These are phyloP conservation scores for Sherardia arvensis DNA, from an alignment of 257 asterid genomes.

Conservation along the genomic window DNA sequence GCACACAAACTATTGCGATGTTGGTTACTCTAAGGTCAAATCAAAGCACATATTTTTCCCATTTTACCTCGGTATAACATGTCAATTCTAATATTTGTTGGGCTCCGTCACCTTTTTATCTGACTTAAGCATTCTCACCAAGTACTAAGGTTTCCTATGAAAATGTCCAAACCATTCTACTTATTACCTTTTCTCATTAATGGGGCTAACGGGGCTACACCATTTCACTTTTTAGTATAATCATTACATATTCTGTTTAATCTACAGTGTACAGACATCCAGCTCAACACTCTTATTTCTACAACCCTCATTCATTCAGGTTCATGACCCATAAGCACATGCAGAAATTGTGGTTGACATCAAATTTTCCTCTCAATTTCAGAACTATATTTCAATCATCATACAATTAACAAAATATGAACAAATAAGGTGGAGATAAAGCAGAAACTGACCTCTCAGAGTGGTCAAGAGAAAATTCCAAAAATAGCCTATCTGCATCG, in stretches of 20 bases:
- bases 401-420: too few species aligned
- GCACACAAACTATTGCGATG: neutral
- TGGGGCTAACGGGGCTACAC: neutral
- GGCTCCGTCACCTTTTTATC: neutral
- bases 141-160: neutral
- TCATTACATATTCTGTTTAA: neutral
- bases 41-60: neutral
- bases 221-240: neutral
- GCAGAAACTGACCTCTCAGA: constrained; percentile 80
- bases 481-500: constrained; percentile 71
- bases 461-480: constrained; percentile 90
- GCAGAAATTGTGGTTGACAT: neutral
- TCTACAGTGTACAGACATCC: neutral
- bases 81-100: neutral
- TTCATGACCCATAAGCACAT: neutral
- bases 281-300: neutral
- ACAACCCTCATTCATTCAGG: neutral
- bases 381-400: neutral
- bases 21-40: neutral
- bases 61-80: neutral
- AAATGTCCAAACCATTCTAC: neutral
- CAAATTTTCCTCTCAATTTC: neutral
- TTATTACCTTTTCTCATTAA: neutral
- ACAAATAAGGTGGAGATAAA: constrained; percentile 1
- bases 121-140: neutral